phyloP scores from a whole-genome alignment of 345 rosid species.

The Litchi chinensis region DNA sequence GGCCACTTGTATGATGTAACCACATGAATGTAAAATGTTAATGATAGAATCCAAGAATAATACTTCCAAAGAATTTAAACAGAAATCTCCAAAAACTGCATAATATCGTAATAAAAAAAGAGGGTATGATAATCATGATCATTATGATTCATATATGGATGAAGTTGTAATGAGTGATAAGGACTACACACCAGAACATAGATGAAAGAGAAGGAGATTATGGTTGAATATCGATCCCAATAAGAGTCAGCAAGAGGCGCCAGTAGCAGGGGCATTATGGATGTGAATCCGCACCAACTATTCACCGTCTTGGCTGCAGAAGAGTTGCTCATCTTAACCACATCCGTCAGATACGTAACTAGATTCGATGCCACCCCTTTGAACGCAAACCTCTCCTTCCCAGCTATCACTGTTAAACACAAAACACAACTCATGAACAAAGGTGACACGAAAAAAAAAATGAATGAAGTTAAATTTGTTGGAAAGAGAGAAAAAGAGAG shows the following conservation, averaged over 20 bases:
- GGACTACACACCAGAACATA: slow-evolving; percentile 63
- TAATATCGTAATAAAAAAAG: not conserved
- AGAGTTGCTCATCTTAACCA: slow-evolving; percentile 79
- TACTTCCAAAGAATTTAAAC: not conserved
- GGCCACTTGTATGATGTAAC: not conserved
- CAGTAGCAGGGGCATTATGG: slow-evolving; percentile 74
- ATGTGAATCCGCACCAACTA: slow-evolving; percentile 90
- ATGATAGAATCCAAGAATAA: not conserved
- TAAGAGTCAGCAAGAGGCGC: slow-evolving; percentile 84
- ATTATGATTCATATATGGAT: not conserved
- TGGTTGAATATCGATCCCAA: slow-evolving; percentile 78
- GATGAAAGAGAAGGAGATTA: slow-evolving; percentile 69
- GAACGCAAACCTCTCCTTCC: slow-evolving; percentile 93
- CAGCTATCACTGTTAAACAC: slow-evolving; percentile 58
- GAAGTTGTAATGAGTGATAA: not conserved
- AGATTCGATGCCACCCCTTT: slow-evolving; percentile 95
- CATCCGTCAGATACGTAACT: slow-evolving; percentile 86
- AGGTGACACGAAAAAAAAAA: not conserved
- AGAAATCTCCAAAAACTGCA: not conserved
- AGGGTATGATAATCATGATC: not conserved
- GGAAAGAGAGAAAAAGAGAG: not conserved
- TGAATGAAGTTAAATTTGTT: not conserved
- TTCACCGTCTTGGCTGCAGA: slow-evolving; percentile 87
- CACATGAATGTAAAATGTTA: not conserved
- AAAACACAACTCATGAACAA: not conserved